phyloP scores from a whole-genome alignment of 2,329 filamentous ascomycete species.

The Ambrosiella beaveri region DNA sequence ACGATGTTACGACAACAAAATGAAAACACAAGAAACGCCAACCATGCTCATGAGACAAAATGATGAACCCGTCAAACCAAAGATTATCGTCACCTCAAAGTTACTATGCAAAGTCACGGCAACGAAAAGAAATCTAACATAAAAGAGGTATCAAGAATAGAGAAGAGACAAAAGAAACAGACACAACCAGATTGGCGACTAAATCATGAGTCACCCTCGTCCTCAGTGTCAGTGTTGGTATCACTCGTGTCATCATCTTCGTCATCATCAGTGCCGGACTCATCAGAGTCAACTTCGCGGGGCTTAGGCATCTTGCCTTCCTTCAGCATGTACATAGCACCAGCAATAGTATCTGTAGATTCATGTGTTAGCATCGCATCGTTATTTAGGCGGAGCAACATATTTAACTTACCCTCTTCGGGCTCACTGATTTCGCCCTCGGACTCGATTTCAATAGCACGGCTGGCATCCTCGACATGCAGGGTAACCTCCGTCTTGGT shows the following conservation, averaged over 20 bases:
- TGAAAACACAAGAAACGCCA: slow-evolving; percentile 1
- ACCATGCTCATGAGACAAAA: background rate
- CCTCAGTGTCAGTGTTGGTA: slow-evolving; percentile 52
- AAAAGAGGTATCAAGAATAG: background rate
- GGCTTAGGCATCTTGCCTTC: slow-evolving; percentile 36
- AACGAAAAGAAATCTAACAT: background rate
- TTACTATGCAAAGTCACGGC: background rate
- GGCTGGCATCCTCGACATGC: slow-evolving; percentile 73
- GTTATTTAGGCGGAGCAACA: background rate
- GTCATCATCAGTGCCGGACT: slow-evolving; percentile 63
- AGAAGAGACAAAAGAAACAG: slow-evolving; percentile 3
- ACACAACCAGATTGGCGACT: slow-evolving; percentile 5
- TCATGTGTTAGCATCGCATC: background rate
- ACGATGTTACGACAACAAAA: background rate
- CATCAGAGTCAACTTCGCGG: slow-evolving; percentile 50
- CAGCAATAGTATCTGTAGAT: slow-evolving; percentile 66
- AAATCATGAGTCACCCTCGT: slow-evolving; percentile 23
- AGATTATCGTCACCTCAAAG: background rate
- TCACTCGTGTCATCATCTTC: slow-evolving; percentile 49
- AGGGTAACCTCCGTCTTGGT: slow-evolving; percentile 81
- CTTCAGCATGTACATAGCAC: slow-evolving; percentile 79
- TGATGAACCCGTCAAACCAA: background rate
- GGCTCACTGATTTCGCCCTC: slow-evolving; percentile 97
- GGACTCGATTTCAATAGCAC: slow-evolving; percentile 60
- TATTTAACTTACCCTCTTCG: slow-evolving; percentile 66